A percentile compares a stretch with the other conserved stretches of the same genome.
phyloP scores from a whole-genome alignment of 2,329 filamentous ascomycete genomes.

The Neurospora sp. region DNA sequence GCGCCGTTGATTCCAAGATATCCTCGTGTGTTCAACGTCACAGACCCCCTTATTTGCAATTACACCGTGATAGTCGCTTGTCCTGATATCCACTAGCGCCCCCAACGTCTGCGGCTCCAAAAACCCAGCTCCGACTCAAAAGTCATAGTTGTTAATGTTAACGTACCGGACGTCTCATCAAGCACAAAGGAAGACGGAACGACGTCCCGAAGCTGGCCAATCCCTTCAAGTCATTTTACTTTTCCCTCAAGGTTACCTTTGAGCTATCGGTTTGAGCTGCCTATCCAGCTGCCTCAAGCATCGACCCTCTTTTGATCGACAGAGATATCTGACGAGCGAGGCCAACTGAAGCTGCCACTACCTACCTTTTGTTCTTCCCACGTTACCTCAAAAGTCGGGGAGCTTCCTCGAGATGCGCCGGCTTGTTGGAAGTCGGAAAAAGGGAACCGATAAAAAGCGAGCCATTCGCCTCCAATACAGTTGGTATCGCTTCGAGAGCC shows the following conservation, averaged over 20 bases:
- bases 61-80: not conserved
- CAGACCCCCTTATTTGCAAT: not conserved
- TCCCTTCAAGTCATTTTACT: not conserved
- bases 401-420: not conserved
- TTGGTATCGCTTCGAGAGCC: not conserved
- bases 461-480: not conserved
- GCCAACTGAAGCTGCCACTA: not conserved
- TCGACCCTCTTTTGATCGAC: not conserved
- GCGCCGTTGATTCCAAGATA: not conserved
- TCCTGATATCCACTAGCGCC: not conserved
- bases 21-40: not conserved
- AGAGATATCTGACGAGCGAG: not conserved
- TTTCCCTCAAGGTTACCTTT: not conserved
- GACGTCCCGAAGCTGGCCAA: not conserved
- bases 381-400: not conserved
- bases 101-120: not conserved
- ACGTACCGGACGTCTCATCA: not conserved
- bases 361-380: not conserved
- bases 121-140: not conserved
- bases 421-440: not conserved
- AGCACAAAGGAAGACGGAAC: not conserved
- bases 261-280: not conserved
- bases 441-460: not conserved
- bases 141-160: not conserved
- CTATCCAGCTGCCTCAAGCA: not conserved